Conservation (phyloP, 2,329 filamentous ascomycete species). For the Exophiala calicioides region DNA sequence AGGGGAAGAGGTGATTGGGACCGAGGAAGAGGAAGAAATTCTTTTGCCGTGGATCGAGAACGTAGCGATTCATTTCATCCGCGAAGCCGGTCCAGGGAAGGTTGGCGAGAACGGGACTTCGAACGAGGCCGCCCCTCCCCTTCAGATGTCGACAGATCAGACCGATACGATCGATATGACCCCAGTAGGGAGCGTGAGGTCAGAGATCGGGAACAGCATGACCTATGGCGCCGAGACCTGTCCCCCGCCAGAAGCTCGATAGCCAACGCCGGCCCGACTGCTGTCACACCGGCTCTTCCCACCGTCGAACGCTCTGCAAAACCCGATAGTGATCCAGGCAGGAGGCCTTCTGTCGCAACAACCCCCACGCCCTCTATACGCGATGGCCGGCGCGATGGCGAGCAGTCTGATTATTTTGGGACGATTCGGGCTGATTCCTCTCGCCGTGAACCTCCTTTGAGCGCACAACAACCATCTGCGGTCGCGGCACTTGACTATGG, state of each 20-base stretch:
- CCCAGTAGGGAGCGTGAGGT: conserved; percentile 38
- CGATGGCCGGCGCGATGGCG: conserved; percentile 28
- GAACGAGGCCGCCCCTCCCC: conserved; percentile 41
- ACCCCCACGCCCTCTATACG: conserved; percentile 19
- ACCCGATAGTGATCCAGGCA: conserved; percentile 20
- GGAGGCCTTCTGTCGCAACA: conserved; percentile 19
- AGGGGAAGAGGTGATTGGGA: conserved; percentile 42
- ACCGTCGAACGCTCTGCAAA: conserved; percentile 20
- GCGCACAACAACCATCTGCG: conserved; percentile 20
- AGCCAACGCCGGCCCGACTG: conserved; percentile 13
- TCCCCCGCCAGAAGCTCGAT: conserved; percentile 35
- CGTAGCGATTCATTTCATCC: conserved; percentile 46
- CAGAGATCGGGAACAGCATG: conserved; percentile 34
- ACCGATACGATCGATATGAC: conserved; percentile 34
- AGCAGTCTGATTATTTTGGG: conserved; percentile 30
- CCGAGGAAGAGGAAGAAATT: conserved; percentile 39
- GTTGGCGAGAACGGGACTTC: conserved; percentile 45
- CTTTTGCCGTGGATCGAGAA: conserved; percentile 45
- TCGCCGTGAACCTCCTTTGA: conserved; percentile 19
- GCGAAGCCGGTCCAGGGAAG: conserved; percentile 47
- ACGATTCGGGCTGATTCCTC: conserved; percentile 11
- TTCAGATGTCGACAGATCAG: conserved; percentile 34
- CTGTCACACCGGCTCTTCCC: conserved; percentile 17
- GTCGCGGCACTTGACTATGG: conserved; percentile 31
- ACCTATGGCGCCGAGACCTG: conserved; percentile 42